A percentile compares a stretch with the other conserved stretches of the same genome.
Evolutionary conservation across 176 grass and related monocot genomes (phyloP).

Genomic region (Hordeum marinum): DNA sequence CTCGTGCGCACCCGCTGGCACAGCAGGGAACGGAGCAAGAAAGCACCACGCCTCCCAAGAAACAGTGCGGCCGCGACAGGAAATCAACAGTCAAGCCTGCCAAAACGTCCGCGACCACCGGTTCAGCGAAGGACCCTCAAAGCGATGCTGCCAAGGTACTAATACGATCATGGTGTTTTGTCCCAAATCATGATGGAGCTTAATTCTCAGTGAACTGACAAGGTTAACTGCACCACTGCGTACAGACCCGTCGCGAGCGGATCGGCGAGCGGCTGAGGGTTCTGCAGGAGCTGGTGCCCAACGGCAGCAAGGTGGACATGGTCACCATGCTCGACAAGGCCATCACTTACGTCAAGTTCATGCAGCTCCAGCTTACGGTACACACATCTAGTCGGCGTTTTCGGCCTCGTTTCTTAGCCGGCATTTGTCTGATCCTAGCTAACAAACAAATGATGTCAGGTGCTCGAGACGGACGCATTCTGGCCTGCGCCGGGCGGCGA

Average conservation of each 20-base stretch:
- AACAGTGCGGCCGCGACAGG: neutral
- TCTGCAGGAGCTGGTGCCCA: constrained; percentile 71
- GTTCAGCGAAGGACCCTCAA: neutral
- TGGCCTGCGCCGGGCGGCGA: constrained; percentile 52
- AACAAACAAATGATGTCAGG: neutral
- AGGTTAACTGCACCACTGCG: neutral
- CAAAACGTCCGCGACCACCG: neutral
- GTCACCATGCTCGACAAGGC: constrained; percentile 76
- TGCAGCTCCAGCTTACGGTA: constrained; percentile 67
- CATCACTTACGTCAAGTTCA: constrained; percentile 73
- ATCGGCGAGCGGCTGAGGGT: constrained; percentile 60
- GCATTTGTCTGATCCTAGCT: neutral
- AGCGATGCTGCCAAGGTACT: constrained; percentile 14
- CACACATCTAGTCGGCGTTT: neutral
- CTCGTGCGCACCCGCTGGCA: neutral
- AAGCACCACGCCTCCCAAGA: neutral
- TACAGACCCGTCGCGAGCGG: constrained; percentile 52
- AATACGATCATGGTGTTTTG: neutral
- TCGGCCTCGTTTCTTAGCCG: too few relatives aligned
- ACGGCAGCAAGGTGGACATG: constrained; percentile 57
- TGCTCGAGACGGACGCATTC: constrained; percentile 71
- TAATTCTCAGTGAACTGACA: neutral
- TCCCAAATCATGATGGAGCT: neutral
- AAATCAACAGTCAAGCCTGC: neutral
- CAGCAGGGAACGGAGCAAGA: neutral